phyloP scores from a whole-genome alignment of 2,329 filamentous ascomycete genomes.

The Pseudodiploospora longispora region DNA sequence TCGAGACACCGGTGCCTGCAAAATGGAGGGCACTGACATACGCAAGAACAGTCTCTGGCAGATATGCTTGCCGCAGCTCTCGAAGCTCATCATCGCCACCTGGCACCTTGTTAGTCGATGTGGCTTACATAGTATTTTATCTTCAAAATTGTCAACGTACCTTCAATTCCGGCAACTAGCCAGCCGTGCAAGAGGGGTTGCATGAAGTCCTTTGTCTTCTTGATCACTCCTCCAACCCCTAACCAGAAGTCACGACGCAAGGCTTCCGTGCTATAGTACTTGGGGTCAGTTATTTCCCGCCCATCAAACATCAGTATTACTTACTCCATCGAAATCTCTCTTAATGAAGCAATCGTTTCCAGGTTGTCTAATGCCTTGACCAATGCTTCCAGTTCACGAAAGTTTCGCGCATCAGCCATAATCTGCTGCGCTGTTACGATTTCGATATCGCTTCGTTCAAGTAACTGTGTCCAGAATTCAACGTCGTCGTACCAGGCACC shows the following conservation, averaged over 20 bases:
- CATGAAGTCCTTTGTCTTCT: constrained; percentile 47
- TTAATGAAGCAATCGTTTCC: constrained; percentile 55
- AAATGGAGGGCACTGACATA: constrained; percentile 77
- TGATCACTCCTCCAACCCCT: constrained; percentile 46
- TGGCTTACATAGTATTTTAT: background rate
- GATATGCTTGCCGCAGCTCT: constrained; percentile 64
- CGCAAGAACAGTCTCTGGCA: constrained; percentile 78
- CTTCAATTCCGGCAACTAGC: constrained; percentile 47
- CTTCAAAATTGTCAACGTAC: constrained; percentile 30
- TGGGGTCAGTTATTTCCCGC: constrained; percentile 17
- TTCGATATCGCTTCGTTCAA: constrained; percentile 27
- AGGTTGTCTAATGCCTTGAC: constrained; percentile 58
- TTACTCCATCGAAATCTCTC: constrained; percentile 44
- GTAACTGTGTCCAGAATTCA: constrained; percentile 31
- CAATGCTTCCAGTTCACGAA: constrained; percentile 61
- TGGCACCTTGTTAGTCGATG: background rate
- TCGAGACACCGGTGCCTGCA: constrained; percentile 63
- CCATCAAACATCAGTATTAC: constrained; percentile 16
- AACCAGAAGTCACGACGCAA: constrained; percentile 43
- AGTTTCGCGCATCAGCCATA: constrained; percentile 49
- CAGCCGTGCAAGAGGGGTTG: constrained; percentile 56
- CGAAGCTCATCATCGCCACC: constrained; percentile 52
- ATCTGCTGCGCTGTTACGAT: constrained; percentile 35
- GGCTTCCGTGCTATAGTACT: constrained; percentile 19
- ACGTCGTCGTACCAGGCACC: constrained; percentile 30